Evolutionary conservation across 2,329 filamentous ascomycete species (phyloP).

Genomic region (Westerdykella sp.): DNA sequence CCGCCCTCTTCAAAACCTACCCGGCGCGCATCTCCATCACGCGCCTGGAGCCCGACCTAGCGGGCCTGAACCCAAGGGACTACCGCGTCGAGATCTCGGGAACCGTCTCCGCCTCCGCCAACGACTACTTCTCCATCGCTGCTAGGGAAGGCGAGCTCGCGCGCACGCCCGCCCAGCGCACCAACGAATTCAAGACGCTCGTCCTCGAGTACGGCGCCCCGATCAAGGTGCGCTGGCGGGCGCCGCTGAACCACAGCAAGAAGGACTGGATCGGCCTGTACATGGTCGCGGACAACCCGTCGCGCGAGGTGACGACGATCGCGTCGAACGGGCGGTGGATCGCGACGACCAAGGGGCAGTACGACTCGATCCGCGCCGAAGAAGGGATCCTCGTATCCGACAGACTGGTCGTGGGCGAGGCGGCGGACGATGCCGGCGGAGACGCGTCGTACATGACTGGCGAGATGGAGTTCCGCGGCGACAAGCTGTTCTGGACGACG

Average conservation of each 20-base stretch:
- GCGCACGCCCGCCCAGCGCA: constrained; percentile 57
- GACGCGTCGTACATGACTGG: constrained; percentile 62
- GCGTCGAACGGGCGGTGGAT: constrained; percentile 86
- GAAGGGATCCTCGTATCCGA: constrained; percentile 69
- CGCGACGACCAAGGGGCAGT: constrained; percentile 68
- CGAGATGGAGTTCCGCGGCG: constrained; percentile 80
- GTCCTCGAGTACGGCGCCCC: constrained; percentile 85
- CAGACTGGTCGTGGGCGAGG: constrained; percentile 42
- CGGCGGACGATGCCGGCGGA: constrained; percentile 41
- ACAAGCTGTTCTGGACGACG: constrained; percentile 96
- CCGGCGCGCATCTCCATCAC: constrained; percentile 80
- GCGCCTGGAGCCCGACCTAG: constrained; percentile 69
- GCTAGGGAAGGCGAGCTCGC: constrained; percentile 68
- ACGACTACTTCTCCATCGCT: constrained; percentile 55
- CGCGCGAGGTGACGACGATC: constrained; percentile 75
- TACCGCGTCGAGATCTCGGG: constrained; percentile 74
- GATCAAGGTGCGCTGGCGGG: constrained; percentile 84
- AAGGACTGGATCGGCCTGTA: constrained; percentile 96
- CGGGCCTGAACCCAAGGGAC: constrained; percentile 69
- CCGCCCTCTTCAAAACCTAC: constrained; percentile 80
- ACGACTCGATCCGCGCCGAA: constrained; percentile 69
- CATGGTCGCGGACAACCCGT: constrained; percentile 89
- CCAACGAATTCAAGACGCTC: constrained; percentile 62
- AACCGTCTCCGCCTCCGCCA: constrained; percentile 45
- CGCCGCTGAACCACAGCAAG: constrained; percentile 78